phyloP scores from a whole-genome alignment of 257 asterid genomes.

The Henckelia pumila region DNA sequence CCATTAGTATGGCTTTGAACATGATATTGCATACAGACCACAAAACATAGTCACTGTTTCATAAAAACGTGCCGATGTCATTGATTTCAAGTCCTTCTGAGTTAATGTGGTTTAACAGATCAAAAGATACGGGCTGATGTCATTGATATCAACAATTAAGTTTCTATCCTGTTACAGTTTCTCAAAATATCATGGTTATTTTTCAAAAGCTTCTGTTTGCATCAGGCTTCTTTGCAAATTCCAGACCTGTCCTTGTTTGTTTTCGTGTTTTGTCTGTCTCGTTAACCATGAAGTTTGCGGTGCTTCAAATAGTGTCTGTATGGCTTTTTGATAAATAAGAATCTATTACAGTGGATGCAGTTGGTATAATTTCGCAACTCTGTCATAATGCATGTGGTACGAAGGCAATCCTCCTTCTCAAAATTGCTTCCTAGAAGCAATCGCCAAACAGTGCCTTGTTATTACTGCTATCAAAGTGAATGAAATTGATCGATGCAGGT shows the following conservation, averaged over 20 bases:
- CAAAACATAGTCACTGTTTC: not conserved
- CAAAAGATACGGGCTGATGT: too few species aligned
- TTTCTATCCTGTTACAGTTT: not conserved
- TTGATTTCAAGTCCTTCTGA: not conserved
- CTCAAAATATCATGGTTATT: not conserved
- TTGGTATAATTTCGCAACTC: not conserved
- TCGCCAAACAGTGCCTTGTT: too few species aligned
- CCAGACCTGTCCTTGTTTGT: not conserved
- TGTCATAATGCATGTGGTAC: not conserved
- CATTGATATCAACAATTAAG: too few species aligned
- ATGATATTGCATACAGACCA: not conserved
- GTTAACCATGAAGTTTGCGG: too few species aligned
- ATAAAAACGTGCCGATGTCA: not conserved
- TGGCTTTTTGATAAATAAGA: not conserved
- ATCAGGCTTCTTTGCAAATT: not conserved
- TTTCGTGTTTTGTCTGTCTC: not conserved
- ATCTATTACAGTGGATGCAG: too few species aligned
- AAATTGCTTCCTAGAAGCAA: too few species aligned
- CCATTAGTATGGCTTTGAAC: not conserved
- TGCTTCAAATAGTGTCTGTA: too few species aligned
- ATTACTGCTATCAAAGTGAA: not conserved
- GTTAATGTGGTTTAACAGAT: conserved; percentile 9
- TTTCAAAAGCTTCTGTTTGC: not conserved
- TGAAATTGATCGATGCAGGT: conserved; percentile 48
- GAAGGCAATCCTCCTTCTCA: too few species aligned